Evolutionary conservation across 2,329 filamentous ascomycete species (phyloP).

Genomic region (Botrytis paeoniae): DNA sequence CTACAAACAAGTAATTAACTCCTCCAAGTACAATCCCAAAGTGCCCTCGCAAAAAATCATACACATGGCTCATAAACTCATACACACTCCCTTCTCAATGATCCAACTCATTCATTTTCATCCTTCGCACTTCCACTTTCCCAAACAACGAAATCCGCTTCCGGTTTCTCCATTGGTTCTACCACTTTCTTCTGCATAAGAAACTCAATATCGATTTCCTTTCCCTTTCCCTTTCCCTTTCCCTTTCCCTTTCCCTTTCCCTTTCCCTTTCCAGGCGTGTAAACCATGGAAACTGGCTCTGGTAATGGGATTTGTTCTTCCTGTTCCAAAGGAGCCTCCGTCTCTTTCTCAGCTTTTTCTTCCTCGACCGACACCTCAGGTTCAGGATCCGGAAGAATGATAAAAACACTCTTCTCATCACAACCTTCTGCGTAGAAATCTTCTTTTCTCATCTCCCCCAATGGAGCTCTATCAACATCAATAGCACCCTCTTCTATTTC

Average conservation of each 20-base stretch:
- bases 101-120: constrained; percentile 34
- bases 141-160: constrained; percentile 65
- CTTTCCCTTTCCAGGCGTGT: neutral
- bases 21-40: neutral
- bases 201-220: constrained; percentile 39
- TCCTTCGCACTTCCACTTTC: constrained; percentile 66
- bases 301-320: neutral
- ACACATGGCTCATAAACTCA: neutral
- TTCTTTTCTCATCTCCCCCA: constrained; percentile 64
- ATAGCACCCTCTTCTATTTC: constrained; percentile 54
- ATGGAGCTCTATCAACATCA: constrained; percentile 61
- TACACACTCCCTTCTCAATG: neutral
- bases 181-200: constrained; percentile 46
- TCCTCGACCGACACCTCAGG: constrained; percentile 30
- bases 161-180: constrained; percentile 56
- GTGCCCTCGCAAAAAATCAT: neutral
- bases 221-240: constrained; percentile 7
- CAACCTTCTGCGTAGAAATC: constrained; percentile 68
- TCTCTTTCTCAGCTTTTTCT: constrained; percentile 36
- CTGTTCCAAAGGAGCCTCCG: constrained; percentile 20
- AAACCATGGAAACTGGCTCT: neutral
- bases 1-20: neutral
- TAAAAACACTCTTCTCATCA: constrained; percentile 58
- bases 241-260: constrained; percentile 21
- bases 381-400: constrained; percentile 54